Percentiles rank a stretch among this genome's conserved stretches.
Evolutionary conservation across 345 rosid species (phyloP).

Genomic region (Eucalyptus polyanthemos): DNA sequence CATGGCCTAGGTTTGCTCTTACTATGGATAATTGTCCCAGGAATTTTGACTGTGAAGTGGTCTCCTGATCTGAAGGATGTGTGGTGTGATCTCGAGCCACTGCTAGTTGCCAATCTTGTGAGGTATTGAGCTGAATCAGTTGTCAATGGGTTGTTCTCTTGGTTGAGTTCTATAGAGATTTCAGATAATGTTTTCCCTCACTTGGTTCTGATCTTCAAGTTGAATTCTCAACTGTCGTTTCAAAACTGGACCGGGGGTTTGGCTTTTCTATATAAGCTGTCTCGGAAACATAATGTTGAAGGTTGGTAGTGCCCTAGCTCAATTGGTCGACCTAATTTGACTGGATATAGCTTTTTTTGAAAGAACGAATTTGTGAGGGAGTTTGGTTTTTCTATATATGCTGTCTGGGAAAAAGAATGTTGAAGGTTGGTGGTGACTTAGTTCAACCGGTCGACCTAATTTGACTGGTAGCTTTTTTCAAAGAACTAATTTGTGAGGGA

Average conservation of each 20-base stretch:
- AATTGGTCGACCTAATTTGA: not conserved
- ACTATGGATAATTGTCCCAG: conserved; percentile 41
- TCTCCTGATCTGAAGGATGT: conserved; percentile 83
- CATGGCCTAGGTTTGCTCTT: not conserved
- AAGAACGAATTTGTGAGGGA: not conserved
- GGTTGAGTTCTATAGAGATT: not conserved
- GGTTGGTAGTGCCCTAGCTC: not conserved
- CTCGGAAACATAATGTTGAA: not conserved
- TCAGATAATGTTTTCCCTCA: not conserved
- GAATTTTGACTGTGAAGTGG: conserved; percentile 82
- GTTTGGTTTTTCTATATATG: not conserved
- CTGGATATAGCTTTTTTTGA: not conserved
- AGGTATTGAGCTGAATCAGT: conserved; percentile 17
- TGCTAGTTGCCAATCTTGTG: conserved; percentile 68
- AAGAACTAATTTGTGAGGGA: not conserved
- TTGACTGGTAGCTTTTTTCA: not conserved
- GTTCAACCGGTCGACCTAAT: not conserved
- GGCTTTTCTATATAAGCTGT: not conserved
- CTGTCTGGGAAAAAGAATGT: not conserved
- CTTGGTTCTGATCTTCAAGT: not conserved
- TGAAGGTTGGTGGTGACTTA: not conserved
- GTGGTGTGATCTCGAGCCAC: conserved; percentile 84
- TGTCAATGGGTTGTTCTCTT: not conserved
- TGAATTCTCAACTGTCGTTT: not conserved
- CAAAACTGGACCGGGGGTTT: not conserved